Base-by-base conservation (phyloP, 2,329 filamentous ascomycete genomes). In the Fusarium coicis region DNA sequence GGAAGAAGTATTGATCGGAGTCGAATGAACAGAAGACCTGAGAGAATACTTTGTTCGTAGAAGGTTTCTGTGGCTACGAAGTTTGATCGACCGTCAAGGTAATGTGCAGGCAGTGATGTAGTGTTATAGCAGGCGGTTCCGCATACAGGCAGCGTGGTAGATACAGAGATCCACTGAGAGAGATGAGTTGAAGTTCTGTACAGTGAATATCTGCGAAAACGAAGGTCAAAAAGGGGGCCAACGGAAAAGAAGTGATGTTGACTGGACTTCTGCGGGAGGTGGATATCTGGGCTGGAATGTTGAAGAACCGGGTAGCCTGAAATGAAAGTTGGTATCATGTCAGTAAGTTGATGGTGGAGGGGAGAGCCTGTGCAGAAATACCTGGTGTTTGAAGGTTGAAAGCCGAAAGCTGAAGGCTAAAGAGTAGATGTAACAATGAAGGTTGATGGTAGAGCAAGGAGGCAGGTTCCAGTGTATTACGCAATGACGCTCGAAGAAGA, bases 401-500 rank as follows among this genome's bases (percentile, higher is more conserved):
- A 16, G 9, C 9, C 23, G 28, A 14, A 4, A 16, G 9, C 9
- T 28, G 23, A 39, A n/a, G 34, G 19, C 4, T 18, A 2, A 28
- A 12, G 23, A 28, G 49, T 37, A 36, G 49, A 36, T 5, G 49
- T 21, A 26, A 36, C 10, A 28, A 0, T 26, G 34, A 28, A n/a
- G 23, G 3, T 5, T 37, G 19, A n/a, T 4, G 34, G 14, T 18
- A 14, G 23, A 34, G 39, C 34, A 21, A 14, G 15, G 7, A n/a
- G 14, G 21, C 36, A 6, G 18, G 0, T 16, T 4, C 12, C 26
- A 14, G 23, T 42, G 26, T 2, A 47, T 23, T 9, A 28, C n/a
- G 10, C 14, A 15, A 36, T 21, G 2, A 1, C 4, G 14, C 4
- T 47, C 4, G 14, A 28, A 10, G 1, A 2, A 2, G 3, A 21